Base-by-base conservation (phyloP, 495 filamentous ascomycete genomes). In the Neurospora sp. region DNA sequence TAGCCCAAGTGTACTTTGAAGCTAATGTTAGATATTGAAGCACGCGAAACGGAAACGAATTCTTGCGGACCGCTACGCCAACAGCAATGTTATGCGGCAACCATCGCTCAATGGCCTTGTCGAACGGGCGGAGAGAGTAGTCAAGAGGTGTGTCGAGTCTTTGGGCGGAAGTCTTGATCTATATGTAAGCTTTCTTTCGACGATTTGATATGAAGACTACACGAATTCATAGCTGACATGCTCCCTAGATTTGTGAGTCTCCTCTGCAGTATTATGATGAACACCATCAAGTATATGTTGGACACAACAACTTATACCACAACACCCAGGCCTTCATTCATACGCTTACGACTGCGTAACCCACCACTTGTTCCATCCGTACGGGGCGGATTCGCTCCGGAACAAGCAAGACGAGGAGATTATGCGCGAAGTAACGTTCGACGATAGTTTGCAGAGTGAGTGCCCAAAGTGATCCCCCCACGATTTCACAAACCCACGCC, bases 321-420 rank as follows among this genome's bases (percentile, higher is more conserved):
- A 66, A 0, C 14, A 66, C 3, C 0, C 1, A 82, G 81, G 70
- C 59, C 73, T 82, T 18, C 90, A 92, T 69, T 87, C 89, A 70
- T 92, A 89, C 74, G 89, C 90, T 2, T 85, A 91, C 18, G 90
- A 92, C 77, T 89, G 89, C 74, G 87, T 87, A 38, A 89, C 89
- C 3, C 87, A 90, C 76, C 88, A 89, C 72, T 82, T 91, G 48
- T 91, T 91, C 76, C 88, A 88, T 68, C 89, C 89, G 0, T 83
- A 88, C 35, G 89, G 88, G 0, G 83, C 88, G 16, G 82, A 88
- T 71, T 90, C 89, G 0, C 84, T 92, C 3, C 77, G 83, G 41
- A 73, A 78, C 11, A 68, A 76, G 14, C 76, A 85, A 40, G 87
- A 91, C 69, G 85, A 86, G 70, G 84, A 86, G 40, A 84, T 91